A percentile compares a stretch with the other conserved stretches of the same genome.
phyloP scores from a whole-genome alignment of 1,139 yeast species.

The Blastobotrys petasosporus region DNA sequence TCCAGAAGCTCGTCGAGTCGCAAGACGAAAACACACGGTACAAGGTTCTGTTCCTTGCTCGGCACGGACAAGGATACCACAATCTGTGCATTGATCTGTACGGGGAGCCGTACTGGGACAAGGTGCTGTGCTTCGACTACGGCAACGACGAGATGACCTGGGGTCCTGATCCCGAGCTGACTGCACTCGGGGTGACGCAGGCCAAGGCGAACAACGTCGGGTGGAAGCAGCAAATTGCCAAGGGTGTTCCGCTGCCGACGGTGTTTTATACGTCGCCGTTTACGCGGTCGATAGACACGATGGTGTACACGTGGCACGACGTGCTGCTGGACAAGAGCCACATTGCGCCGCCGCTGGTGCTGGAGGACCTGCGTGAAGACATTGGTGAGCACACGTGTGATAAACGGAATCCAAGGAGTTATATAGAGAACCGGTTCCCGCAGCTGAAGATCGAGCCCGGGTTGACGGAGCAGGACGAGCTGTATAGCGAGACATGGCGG shows the following conservation, averaged over 20 bases:
- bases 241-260: conserved; percentile 49
- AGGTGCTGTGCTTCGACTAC: conserved; percentile 37
- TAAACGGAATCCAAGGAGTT: conserved; percentile 42
- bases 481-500: conserved; percentile 40
- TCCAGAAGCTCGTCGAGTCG: conserved; percentile 37
- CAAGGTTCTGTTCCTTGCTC: conserved; percentile 55
- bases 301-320: conserved; percentile 52
- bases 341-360: conserved; percentile 37
- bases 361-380: conserved; percentile 59
- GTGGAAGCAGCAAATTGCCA: conserved; percentile 39
- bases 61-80: conserved; percentile 79
- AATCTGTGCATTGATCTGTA: conserved; percentile 55
- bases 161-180: conserved; percentile 63
- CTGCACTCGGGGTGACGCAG: conserved; percentile 53
- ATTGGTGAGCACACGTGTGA: conserved; percentile 67
- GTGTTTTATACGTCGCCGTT: conserved; percentile 59
- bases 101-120: conserved; percentile 54
- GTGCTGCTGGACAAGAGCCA: conserved; percentile 22
- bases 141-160: conserved; percentile 46
- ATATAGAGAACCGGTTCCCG: conserved; percentile 38
- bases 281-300: conserved; percentile 55
- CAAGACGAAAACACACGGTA: conserved; percentile 39
- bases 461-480: conserved; percentile 46
- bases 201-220: conserved; percentile 41
- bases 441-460: conserved; percentile 36